Conservation (phyloP, 305 asterid species). For the Fraxinus dipetala region DNA sequence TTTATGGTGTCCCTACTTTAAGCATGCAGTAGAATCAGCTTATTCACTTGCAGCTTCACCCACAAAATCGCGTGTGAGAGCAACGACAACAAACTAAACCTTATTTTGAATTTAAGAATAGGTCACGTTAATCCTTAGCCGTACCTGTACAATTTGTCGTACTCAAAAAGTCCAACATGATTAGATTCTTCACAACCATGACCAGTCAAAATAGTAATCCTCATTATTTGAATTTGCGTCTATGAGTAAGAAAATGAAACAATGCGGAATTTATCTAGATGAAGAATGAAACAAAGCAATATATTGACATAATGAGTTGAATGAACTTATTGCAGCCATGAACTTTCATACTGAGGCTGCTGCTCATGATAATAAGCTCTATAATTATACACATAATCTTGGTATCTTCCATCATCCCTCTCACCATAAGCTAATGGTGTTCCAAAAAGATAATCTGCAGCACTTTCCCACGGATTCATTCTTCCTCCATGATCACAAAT, state of each 20-base stretch:
- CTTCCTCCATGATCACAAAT: conserved; percentile 28
- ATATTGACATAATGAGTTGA: not conserved
- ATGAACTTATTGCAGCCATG: conserved; percentile 14
- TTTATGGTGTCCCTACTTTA: not conserved
- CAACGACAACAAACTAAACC: not conserved
- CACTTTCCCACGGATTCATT: conserved; percentile 54
- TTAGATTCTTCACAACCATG: not conserved
- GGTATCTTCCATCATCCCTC: conserved; percentile 14
- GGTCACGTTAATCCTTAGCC: not conserved
- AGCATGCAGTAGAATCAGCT: not conserved
- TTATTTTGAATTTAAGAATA: not conserved
- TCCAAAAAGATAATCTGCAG: conserved; percentile 80
- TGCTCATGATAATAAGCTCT: conserved; percentile 22
- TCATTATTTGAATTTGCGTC: not conserved
- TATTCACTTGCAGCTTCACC: not conserved
- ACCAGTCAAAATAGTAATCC: not conserved
- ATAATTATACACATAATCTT: conserved; percentile 16
- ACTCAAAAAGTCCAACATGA: not conserved
- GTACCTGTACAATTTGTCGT: not conserved
- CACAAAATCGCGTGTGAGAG: not conserved
- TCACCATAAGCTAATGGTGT: conserved; percentile 37
- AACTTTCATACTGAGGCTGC: conserved; percentile 15
- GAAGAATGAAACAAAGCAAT: not conserved
- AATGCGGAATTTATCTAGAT: not conserved
- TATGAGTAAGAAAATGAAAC: not conserved